Base-by-base conservation (phyloP, 192 early-diverging fungal genomes). In the Pilaira anomala region DNA sequence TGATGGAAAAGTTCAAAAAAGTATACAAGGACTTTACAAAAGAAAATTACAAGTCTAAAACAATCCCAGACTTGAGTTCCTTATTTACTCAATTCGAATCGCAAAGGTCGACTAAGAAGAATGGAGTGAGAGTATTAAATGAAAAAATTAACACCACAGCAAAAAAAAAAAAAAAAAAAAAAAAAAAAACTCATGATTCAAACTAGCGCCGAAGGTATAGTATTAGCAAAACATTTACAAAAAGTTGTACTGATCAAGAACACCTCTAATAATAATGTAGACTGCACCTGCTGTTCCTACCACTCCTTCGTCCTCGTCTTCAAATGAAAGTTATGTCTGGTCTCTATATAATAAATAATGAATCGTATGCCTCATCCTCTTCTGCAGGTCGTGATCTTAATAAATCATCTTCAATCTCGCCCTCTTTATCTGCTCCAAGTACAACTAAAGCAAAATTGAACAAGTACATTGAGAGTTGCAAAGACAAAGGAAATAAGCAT, bases 221-320 rank as follows among this genome's bases (percentile, higher is more conserved):
- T 53, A 53, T 33, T 53, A 53, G 29, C 28, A 53, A 53, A 53
- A 2, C 7, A 59, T 59, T 59, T 59, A 59, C 42, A 59, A 30
- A 59, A 59, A 41, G 42, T 1, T 45, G 13, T 59, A 59, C 41
- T 59, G 42, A 59, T 59, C 13, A 59, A 59, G 24, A 59, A 1
- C 41, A 59, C 42, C 13, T 59, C 22, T 57, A 41, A 26, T 29
- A 41, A 26, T 29, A 45, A 59, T 29, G 12, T 45, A 59, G 41
- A 12, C 41, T 59, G 22, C 41, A 59, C 22, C 56, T 59, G 41
- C 24, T 16, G 7, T 0, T 0, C 25, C 56, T 41, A 14, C 56
- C 2, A 44, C 16, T 58, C 0, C 18, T 41, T 57, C 12, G 5
- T 57, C 54, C 11, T 57, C 22, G 55, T 14, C 55, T 57, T 8